These are phyloP conservation scores for Fusarium circinatum DNA, from an alignment of 2,329 filamentous ascomycete genomes.

Conservation along the genomic window DNA sequence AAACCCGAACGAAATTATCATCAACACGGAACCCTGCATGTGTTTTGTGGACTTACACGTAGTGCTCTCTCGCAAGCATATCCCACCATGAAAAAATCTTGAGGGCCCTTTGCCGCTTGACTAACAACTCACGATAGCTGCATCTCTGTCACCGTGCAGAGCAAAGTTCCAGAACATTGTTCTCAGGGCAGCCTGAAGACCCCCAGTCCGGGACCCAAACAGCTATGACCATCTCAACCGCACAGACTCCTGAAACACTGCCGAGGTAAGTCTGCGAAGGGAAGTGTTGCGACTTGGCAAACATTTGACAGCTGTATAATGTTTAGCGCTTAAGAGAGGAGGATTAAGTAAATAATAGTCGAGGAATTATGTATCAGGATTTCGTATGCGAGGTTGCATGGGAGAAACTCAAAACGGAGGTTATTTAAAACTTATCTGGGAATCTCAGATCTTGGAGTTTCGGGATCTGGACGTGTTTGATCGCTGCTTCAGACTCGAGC, in stretches of 20 bases:
- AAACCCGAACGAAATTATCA: conserved; percentile 22
- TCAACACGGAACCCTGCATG: conserved; percentile 3
- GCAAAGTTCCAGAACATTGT: conserved; percentile 25
- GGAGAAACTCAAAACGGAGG: conserved; percentile 16
- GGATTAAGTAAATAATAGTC: not conserved
- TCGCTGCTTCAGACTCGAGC: conserved; percentile 38
- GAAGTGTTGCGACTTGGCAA: conserved; percentile 27
- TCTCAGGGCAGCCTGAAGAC: conserved; percentile 18
- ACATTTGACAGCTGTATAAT: conserved; percentile 12
- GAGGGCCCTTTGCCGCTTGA: not conserved
- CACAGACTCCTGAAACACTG: conserved; percentile 31
- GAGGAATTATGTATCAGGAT: not conserved
- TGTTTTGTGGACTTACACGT: not conserved
- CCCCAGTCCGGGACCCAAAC: conserved; percentile 5
- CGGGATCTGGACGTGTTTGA: conserved; percentile 37
- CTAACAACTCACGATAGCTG: conserved; percentile 5
- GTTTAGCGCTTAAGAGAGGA: conserved; percentile 3
- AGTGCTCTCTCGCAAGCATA: not conserved
- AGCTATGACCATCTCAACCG: conserved; percentile 10
- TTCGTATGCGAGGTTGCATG: not conserved
- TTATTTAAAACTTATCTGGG: conserved; percentile 30
- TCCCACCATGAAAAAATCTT: not conserved
- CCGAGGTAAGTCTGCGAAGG: conserved; percentile 10
- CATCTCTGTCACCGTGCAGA: conserved; percentile 1
- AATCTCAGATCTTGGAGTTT: conserved; percentile 36